A percentile compares a stretch with the other conserved stretches of the same genome.
These are phyloP conservation scores for Teratosphaeria pseudoeucalypti DNA, from an alignment of 2,329 filamentous ascomycete species.

Conservation along the genomic window DNA sequence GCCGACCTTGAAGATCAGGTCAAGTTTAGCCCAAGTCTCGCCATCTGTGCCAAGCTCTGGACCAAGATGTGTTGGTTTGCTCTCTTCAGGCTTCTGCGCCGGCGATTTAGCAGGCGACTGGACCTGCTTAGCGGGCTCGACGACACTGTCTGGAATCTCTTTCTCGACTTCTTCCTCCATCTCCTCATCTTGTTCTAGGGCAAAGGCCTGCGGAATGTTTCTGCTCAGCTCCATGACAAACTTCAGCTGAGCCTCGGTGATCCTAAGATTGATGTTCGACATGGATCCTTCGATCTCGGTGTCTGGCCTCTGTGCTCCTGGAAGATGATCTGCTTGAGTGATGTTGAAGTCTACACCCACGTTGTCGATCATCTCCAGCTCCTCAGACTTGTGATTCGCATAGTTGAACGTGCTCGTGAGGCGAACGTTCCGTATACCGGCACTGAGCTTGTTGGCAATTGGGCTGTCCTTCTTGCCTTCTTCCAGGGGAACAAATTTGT, in stretches of 20 bases:
- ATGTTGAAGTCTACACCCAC: conserved; percentile 90
- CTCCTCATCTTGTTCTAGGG: conserved; percentile 58
- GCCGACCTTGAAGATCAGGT: conserved; percentile 80
- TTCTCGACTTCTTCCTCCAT: conserved; percentile 61
- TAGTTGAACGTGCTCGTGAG: conserved; percentile 87
- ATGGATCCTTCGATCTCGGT: conserved; percentile 84
- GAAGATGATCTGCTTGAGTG: conserved; percentile 77
- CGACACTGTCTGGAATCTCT: conserved; percentile 53
- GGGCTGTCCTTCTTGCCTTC: conserved; percentile 57
- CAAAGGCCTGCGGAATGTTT: conserved; percentile 80
- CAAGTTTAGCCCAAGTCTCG: conserved; percentile 82
- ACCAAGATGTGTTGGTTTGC: conserved; percentile 22
- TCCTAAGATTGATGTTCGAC: conserved; percentile 81
- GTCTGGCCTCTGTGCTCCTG: conserved; percentile 70
- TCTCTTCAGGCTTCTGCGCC: conserved; percentile 3
- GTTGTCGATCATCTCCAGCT: conserved; percentile 92
- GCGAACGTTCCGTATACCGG: conserved; percentile 84
- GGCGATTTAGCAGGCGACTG: conserved; percentile 17
- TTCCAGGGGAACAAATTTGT: conserved; percentile 77
- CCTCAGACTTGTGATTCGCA: conserved; percentile 58
- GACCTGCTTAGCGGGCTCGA: conserved; percentile 39
- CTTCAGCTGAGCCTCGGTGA: conserved; percentile 85
- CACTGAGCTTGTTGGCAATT: conserved; percentile 78
- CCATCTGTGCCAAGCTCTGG: conserved; percentile 61
- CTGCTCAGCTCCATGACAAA: conserved; percentile 80